A percentile compares a stretch with the other conserved stretches of the same genome.
These are phyloP conservation scores for Candida ovalis DNA, from an alignment of 805 yeast genomes.

Conservation along the genomic window DNA sequence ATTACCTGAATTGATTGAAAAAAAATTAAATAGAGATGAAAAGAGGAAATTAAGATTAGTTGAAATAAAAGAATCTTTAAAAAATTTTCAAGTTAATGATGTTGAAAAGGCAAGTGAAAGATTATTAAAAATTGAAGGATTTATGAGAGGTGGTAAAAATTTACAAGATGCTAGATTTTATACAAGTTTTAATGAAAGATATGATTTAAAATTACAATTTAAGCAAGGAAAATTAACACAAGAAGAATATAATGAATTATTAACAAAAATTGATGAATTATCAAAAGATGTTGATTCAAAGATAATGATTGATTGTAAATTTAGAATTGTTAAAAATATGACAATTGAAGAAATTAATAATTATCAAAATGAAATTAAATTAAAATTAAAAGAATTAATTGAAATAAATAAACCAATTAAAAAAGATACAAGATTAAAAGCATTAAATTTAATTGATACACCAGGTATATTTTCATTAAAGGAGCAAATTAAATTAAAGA, in stretches of 20 bases:
- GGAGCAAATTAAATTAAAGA: constrained; percentile 38
- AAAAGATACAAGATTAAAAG: constrained; percentile 36
- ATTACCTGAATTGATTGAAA: constrained; percentile 46
- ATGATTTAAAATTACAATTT: constrained; percentile 39
- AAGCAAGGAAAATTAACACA: constrained; percentile 34
- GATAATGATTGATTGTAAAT: constrained; percentile 45
- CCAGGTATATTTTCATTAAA: constrained; percentile 34
- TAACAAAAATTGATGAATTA: constrained; percentile 34
- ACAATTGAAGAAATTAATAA: constrained; percentile 32
- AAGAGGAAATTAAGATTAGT: constrained; percentile 32
- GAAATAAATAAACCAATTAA: constrained; percentile 27
- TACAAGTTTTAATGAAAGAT: constrained; percentile 48
- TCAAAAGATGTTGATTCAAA: constrained; percentile 39
- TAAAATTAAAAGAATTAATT: constrained; percentile 16
- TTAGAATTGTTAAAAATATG: constrained; percentile 37
- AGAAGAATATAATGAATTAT: constrained; percentile 22
- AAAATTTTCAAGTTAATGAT: constrained; percentile 19
- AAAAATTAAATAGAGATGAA: constrained; percentile 37
- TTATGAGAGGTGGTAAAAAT: constrained; percentile 55
- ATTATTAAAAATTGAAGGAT: constrained; percentile 49
- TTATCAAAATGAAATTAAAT: constrained; percentile 19
- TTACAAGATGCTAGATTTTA: constrained; percentile 54
- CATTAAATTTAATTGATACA: constrained; percentile 41
- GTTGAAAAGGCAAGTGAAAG: constrained; percentile 46
- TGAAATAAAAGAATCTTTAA: constrained; percentile 31